Evolutionary conservation across 2,329 filamentous ascomycete genomes (phyloP).

Genomic region (Teratosphaeria viscida): DNA sequence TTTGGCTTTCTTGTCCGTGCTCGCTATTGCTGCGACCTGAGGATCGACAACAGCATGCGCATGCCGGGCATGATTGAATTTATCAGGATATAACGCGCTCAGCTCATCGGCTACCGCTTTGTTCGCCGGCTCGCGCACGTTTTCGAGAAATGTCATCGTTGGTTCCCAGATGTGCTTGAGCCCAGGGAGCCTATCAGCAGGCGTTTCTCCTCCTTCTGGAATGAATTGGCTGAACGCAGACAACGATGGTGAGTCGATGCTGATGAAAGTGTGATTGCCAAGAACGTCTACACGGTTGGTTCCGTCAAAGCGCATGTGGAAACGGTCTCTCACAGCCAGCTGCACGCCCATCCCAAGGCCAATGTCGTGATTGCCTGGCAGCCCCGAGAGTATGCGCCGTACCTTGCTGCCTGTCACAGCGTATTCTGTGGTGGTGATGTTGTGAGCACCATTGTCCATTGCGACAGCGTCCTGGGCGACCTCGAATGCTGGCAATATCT

Average conservation of each 20-base stretch:
- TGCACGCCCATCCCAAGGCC: constrained; percentile 85
- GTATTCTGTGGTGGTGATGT: constrained; percentile 49
- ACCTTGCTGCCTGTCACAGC: constrained; percentile 54
- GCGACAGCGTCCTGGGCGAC: constrained; percentile 11
- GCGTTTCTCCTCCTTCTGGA: constrained; percentile 43
- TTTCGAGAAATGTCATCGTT: constrained; percentile 63
- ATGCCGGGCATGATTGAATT: constrained; percentile 2
- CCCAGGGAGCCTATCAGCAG: constrained; percentile 26
- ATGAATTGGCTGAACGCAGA: constrained; percentile 58
- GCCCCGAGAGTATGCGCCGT: constrained; percentile 66
- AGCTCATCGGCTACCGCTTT: constrained; percentile 62
- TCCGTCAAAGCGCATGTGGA: constrained; percentile 80
- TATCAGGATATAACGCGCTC: constrained; percentile 28
- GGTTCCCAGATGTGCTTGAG: constrained; percentile 57
- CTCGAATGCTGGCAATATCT: constrained; percentile 14
- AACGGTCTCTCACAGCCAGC: constrained; percentile 66
- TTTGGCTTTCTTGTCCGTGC: constrained; percentile 12
- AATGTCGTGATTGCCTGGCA: constrained; percentile 92
- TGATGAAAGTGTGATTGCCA: constrained; percentile 92
- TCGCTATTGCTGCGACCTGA: constrained; percentile 13
- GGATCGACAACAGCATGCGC: constrained; percentile 25
- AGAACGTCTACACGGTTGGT: constrained; percentile 85
- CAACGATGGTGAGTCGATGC: constrained; percentile 77
- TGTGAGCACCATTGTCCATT: constrained; percentile 33
- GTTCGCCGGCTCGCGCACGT: constrained; percentile 53